Evolutionary conservation across 2,329 filamentous ascomycete genomes (phyloP).

Genomic region (Cercospora berteroae): DNA sequence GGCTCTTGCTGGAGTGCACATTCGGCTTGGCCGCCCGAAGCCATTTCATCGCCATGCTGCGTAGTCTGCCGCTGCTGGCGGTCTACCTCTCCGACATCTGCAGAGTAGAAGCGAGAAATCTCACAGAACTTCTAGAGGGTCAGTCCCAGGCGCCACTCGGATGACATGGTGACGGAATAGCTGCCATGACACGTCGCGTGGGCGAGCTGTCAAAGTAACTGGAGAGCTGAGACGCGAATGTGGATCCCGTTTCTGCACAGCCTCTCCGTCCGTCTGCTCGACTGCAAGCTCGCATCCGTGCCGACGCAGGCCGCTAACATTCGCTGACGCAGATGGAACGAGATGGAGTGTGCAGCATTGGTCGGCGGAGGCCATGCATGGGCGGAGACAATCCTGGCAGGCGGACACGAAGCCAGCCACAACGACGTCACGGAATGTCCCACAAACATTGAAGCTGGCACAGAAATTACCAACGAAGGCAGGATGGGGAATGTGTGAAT

Average conservation of each 20-base stretch:
- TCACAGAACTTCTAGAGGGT: neutral
- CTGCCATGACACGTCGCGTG: conserved; percentile 1
- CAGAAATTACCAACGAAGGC: neutral
- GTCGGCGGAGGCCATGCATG: neutral
- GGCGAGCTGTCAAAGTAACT: neutral
- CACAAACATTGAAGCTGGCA: neutral
- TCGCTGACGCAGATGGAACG: neutral
- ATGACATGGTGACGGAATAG: neutral
- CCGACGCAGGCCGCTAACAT: neutral
- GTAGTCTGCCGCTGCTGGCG: neutral
- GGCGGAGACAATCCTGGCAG: neutral
- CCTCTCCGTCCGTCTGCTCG: neutral
- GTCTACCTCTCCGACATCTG: neutral
- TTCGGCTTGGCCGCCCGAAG: conserved; percentile 36
- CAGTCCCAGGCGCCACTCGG: neutral
- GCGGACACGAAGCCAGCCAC: conserved; percentile 4
- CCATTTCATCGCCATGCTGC: conserved; percentile 36
- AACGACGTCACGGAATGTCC: neutral
- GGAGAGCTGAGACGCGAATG: neutral
- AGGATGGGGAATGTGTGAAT: neutral
- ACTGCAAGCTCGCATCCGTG: neutral
- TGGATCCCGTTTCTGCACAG: neutral
- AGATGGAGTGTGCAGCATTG: neutral
- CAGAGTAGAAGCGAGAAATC: neutral
- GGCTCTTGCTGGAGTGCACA: conserved; percentile 51